phyloP scores from a whole-genome alignment of 306 rosid genomes.

The Ormosia emarginata region DNA sequence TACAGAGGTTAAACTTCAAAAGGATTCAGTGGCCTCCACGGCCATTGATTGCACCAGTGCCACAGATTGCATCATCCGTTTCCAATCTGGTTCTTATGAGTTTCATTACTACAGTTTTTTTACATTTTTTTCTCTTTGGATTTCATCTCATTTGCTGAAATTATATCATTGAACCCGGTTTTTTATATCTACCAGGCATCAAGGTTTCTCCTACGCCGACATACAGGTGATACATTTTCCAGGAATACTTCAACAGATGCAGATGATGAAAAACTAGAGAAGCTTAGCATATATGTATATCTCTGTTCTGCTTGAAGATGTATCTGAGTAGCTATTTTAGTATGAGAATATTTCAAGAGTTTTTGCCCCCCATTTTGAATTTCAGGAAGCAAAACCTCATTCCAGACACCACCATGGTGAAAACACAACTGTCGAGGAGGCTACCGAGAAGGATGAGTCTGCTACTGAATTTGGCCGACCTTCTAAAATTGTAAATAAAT shows the following conservation, averaged over 20 bases:
- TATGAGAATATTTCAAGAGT: not conserved
- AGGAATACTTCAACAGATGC: conserved; percentile 29
- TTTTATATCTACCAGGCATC: conserved; percentile 47
- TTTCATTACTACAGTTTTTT: conserved; percentile 15
- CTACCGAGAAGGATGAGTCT: conserved; percentile 26
- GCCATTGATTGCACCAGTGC: conserved; percentile 42
- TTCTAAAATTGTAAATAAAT: conserved; percentile 36
- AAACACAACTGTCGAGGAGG: not conserved
- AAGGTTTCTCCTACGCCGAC: conserved; percentile 34
- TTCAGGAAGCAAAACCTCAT: conserved; percentile 33
- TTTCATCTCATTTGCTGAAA: conserved; percentile 7
- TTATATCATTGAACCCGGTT: not conserved
- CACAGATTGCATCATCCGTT: conserved; percentile 63
- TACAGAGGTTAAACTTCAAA: conserved; percentile 35
- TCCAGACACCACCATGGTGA: conserved; percentile 12
- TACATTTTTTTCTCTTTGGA: not conserved
- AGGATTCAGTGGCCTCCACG: conserved; percentile 50
- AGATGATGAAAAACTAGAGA: conserved; percentile 30
- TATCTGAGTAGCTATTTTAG: not conserved
- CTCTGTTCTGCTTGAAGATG: not conserved
- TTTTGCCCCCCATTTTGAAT: not conserved
- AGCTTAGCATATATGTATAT: conserved; percentile 33
- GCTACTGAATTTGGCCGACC: conserved; percentile 21
- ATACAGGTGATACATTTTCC: conserved; percentile 22
- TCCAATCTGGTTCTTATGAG: conserved; percentile 59